Conservation (phyloP, 768 basidiomycete genomes). For the Suillus discolor region DNA sequence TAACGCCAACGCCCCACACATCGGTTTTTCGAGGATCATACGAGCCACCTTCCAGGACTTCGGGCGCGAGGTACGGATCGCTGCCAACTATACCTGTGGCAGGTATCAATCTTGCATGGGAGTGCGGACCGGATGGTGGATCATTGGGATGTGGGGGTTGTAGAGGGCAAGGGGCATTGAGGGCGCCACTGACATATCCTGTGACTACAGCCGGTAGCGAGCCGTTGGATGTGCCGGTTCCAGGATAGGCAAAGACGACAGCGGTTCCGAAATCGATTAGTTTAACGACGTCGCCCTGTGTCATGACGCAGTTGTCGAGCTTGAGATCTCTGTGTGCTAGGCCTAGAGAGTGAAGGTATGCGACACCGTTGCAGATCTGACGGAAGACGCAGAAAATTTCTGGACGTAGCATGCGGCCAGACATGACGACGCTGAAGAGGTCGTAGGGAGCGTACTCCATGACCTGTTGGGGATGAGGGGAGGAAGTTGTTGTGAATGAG, state of each 20-base stretch:
- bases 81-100: constrained; percentile 94
- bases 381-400: constrained; percentile 99
- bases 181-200: constrained; percentile 20
- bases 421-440: constrained; percentile 99
- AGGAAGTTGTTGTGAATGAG: constrained; percentile 4
- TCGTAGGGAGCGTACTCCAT: constrained; percentile 99
- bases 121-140: constrained; percentile 39
- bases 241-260: constrained; percentile 99
- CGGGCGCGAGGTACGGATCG: constrained; percentile 97
- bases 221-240: constrained; percentile 52
- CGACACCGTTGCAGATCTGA: constrained; percentile 97
- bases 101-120: constrained; percentile 43
- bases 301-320: constrained; percentile 99
- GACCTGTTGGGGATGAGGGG: constrained; percentile 55
- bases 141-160: constrained; percentile 12
- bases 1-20: constrained; percentile 98
- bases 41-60: constrained; percentile 76
- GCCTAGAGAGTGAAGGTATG: constrained; percentile 96
- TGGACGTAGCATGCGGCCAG: constrained; percentile 96
- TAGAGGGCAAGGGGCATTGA: neutral
- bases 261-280: constrained; percentile 99
- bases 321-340: constrained; percentile 99
- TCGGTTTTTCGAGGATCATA: constrained; percentile 98
- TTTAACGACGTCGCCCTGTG: constrained; percentile 91
- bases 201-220: constrained; percentile 10